Evolutionary conservation across 1,284 basidiomycete genomes (phyloP).

Genomic region (Rhodotorula sp.): DNA sequence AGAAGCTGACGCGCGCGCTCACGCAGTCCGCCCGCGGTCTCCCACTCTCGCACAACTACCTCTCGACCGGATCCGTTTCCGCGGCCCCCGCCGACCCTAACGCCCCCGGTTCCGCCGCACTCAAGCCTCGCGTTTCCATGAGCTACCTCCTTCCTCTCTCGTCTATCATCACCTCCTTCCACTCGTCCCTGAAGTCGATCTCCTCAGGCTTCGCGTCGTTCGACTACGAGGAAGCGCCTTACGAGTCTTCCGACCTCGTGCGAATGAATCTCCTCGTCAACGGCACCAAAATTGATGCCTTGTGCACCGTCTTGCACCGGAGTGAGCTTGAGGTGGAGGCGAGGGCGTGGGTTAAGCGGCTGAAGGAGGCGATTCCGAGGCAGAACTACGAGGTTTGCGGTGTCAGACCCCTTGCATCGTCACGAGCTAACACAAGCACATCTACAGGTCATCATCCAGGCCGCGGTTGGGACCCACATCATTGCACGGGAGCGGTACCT

Average conservation of each 20-base stretch:
- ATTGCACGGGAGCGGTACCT: constrained; percentile 73
- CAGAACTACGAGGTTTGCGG: constrained; percentile 88
- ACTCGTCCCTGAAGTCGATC: constrained; percentile 74
- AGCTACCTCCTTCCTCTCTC: constrained; percentile 74
- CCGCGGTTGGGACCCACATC: constrained; percentile 72
- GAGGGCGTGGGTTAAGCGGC: constrained; percentile 79
- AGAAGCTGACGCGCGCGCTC: background rate
- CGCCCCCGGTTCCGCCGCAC: constrained; percentile 67
- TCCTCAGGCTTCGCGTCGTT: constrained; percentile 46
- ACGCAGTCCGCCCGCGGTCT: constrained; percentile 42
- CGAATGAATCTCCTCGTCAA: constrained; percentile 91
- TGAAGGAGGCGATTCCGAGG: constrained; percentile 80
- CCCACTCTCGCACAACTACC: constrained; percentile 41
- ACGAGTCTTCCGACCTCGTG: constrained; percentile 65
- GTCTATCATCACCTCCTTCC: constrained; percentile 82
- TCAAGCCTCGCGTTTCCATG: constrained; percentile 60
- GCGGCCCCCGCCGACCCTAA: constrained; percentile 53
- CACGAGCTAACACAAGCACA: too few relatives aligned
- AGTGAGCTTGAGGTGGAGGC: constrained; percentile 68
- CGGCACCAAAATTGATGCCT: constrained; percentile 78
- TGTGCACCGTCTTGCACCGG: constrained; percentile 73
- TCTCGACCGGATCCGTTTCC: constrained; percentile 58
- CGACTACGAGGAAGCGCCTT: constrained; percentile 82
- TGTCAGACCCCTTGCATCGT: too few relatives aligned
- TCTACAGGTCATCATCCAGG: constrained; percentile 48